Evolutionary conservation across 192 early-diverging fungal genomes (phyloP).

Genomic region (Podila horticola): DNA sequence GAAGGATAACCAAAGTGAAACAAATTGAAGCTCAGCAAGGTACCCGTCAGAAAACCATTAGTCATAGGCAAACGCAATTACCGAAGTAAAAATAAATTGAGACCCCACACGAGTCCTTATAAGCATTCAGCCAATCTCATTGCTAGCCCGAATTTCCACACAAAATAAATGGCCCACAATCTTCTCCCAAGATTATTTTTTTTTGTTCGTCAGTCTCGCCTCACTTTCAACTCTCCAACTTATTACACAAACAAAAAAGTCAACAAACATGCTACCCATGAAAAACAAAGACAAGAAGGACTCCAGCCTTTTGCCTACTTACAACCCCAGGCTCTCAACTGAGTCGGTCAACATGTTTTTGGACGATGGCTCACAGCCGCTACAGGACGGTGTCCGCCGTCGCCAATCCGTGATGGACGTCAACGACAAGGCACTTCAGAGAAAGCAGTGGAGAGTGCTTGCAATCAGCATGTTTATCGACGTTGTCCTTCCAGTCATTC

Average conservation of each 20-base stretch:
- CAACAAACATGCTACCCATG: slow-evolving; percentile 14
- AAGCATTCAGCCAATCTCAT: slow-evolving; percentile 10
- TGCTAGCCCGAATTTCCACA: neutral
- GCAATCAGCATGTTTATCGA: slow-evolving; percentile 23
- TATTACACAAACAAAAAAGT: slow-evolving; percentile 8
- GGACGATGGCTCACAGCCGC: slow-evolving; percentile 14
- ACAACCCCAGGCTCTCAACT: slow-evolving; percentile 7
- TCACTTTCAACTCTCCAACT: slow-evolving; percentile 10
- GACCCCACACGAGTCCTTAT: neutral
- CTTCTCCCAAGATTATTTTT: neutral
- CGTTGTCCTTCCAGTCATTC: slow-evolving; percentile 23
- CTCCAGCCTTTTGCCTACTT: slow-evolving; percentile 17
- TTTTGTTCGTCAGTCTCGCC: slow-evolving; percentile 11
- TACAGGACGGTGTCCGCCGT: slow-evolving; percentile 9
- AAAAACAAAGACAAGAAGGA: slow-evolving; percentile 13
- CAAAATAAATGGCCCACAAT: slow-evolving; percentile 7
- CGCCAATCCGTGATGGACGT: slow-evolving; percentile 12
- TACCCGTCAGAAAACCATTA: slow-evolving; percentile 9
- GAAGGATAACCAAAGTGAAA: slow-evolving; percentile 1
- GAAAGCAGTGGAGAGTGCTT: slow-evolving; percentile 15
- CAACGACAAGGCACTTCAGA: slow-evolving; percentile 16
- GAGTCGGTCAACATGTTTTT: slow-evolving; percentile 6
- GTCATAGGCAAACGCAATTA: slow-evolving; percentile 1
- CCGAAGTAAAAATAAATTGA: slow-evolving; percentile 8
- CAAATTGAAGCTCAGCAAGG: slow-evolving; percentile 9